Base-by-base conservation (phyloP, 2,329 filamentous ascomycete species). In the Boeremia lycopersici region DNA sequence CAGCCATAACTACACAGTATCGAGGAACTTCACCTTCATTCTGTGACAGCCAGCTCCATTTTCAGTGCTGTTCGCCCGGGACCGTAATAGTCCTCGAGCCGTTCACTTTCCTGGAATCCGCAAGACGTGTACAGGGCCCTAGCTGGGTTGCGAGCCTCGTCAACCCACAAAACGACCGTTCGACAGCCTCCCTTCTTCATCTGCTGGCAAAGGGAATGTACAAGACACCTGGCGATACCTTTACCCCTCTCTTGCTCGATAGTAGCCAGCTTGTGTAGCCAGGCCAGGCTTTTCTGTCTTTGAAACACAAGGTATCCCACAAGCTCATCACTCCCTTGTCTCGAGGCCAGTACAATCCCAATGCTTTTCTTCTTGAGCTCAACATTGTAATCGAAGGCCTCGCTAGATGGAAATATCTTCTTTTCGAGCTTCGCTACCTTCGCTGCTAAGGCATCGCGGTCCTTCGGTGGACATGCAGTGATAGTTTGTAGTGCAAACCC, bases 221-320 rank as follows among this genome's bases (percentile, higher is more conserved):
- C 67, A 54, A 83, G 68, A 64, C 72, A 70, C 57, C 69, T 74
- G 38, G 76, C 81, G 19, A 83, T 63, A n/a, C 81, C 80, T 63
- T 75, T 74, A 26, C 75, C 71, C 61, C 81, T 78, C 66, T 78
- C 74, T 36, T 70, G 60, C 63, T 79, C 76, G 26, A 77, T 67
- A 12, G 83, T 78, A 58, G 81, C 83, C 33, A 83, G 72, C 60
- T 84, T 84, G 63, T 84, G 81, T 38, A 84, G 72, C 48, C 81
- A 74, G 15, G 78, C 77, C 25, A 74, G 59, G 42, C 62, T 56
- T 31, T 68, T 68, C 46, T 64, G 58, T 19, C 63, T 59, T 34
- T 68, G 65, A 48, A 64, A 64, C 48, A 68, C 65, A 6, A 68
- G 65, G 30, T 83, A 84, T 34, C 77, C 81, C 48, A 77, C 69